These are phyloP conservation scores for Backusella macrospora DNA, from an alignment of 192 early-diverging fungal genomes.

Conservation along the genomic window DNA sequence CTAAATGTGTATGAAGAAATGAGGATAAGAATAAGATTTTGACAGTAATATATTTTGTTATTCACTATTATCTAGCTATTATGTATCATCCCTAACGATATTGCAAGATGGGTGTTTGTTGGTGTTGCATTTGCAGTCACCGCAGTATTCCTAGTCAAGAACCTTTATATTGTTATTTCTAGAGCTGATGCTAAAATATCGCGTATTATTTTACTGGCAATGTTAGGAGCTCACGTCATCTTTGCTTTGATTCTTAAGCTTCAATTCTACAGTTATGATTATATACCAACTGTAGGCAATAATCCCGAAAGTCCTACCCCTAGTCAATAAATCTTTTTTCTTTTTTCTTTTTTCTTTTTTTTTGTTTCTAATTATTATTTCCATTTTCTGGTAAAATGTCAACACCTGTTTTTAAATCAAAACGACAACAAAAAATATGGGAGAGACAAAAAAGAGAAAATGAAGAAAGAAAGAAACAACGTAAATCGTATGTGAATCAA, in stretches of 20 bases:
- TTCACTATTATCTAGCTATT: slow-evolving; percentile 52
- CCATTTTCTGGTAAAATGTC: background rate
- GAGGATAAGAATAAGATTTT: background rate
- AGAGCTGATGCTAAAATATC: slow-evolving; percentile 71
- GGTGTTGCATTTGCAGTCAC: slow-evolving; percentile 70
- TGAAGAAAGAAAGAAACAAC: slow-evolving; percentile 20
- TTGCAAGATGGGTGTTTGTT: slow-evolving; percentile 83
- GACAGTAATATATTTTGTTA: background rate
- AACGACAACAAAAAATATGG: slow-evolving; percentile 33
- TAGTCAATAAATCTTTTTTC: background rate
- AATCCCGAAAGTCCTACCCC: background rate
- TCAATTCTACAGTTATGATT: slow-evolving; percentile 77
- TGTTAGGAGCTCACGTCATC: slow-evolving; percentile 66
- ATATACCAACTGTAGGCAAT: slow-evolving; percentile 1
- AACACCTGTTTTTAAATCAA: slow-evolving; percentile 29
- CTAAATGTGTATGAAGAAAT: background rate
- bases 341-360: background rate
- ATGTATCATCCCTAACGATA: slow-evolving; percentile 80
- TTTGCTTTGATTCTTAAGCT: slow-evolving; percentile 83
- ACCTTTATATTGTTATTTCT: slow-evolving; percentile 64
- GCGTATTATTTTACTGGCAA: slow-evolving; percentile 68
- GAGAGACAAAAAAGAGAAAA: slow-evolving; percentile 27
- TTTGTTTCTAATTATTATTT: background rate
- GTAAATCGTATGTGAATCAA: slow-evolving; percentile 41
- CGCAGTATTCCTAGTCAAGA: slow-evolving; percentile 56